A percentile compares a stretch with the other conserved stretches of the same genome.
Conservation (phyloP, 139 green algal species). For the Trebouxia sp. region DNA sequence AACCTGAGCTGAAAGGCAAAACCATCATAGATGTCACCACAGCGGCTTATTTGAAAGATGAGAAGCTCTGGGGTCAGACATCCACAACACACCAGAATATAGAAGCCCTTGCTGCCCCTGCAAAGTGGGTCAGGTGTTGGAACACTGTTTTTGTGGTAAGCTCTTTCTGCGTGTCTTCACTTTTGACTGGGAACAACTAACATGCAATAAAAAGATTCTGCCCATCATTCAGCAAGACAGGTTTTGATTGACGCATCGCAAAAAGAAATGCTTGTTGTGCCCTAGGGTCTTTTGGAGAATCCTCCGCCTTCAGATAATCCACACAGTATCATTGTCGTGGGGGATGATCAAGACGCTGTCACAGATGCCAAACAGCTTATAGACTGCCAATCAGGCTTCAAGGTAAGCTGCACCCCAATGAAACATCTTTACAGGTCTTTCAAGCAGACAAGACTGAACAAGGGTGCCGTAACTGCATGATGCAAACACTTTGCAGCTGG, state of each 20-base stretch:
- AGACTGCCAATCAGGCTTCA: conserved; percentile 17
- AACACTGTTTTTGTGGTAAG: conserved; percentile 28
- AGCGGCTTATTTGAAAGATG: conserved; percentile 24
- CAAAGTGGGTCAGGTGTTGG: conserved; percentile 29
- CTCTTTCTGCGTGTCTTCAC: neutral
- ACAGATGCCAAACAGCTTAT: conserved; percentile 23
- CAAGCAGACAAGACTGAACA: no score
- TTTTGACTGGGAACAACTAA: neutral
- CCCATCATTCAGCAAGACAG: no score
- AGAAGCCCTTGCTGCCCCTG: conserved; percentile 17
- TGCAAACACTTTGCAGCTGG: neutral
- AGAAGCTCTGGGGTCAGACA: conserved; percentile 18
- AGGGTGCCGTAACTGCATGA: no score
- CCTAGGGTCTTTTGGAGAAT: conserved; percentile 25
- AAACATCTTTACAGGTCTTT: no score
- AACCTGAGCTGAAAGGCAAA: conserved; percentile 28
- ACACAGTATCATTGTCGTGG: conserved; percentile 16
- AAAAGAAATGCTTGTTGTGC: no score
- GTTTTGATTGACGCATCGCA: no score
- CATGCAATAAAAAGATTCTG: no score
- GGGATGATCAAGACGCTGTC: conserved; percentile 26
- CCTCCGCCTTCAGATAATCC: conserved; percentile 12
- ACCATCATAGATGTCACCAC: conserved; percentile 29
- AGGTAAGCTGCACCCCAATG: neutral
- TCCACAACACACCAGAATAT: conserved; percentile 21